Evolutionary conservation across 768 basidiomycete genomes (phyloP), one percentile per base, ranked within the genome.

Genomic region (Megacollybia marginata): DNA sequence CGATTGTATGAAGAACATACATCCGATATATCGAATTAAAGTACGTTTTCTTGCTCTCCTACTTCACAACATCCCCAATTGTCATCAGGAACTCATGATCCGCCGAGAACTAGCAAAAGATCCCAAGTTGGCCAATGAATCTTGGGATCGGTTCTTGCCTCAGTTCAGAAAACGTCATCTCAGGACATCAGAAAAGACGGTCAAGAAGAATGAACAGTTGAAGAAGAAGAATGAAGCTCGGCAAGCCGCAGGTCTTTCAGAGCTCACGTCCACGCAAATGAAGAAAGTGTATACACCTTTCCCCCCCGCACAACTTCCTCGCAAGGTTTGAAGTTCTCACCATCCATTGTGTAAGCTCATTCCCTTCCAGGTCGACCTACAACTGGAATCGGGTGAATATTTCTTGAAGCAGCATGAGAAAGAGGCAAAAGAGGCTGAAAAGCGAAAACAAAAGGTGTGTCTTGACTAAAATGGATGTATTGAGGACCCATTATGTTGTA

Each of bases 1-100:
- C 38, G 96, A 99, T 62, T 99, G 96, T 71, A 98, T 99, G 96
- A 93, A 87, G 70, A 99, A 99, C 63, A 88, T 98, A 48, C 96
- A 99, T 62, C 96, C 96, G 1, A 98, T 99, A 62, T 99, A 99
- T 64, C 85, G 93, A 58, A 99, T 99, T 68, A 99, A 99, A 69
- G 93, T 90, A 36, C 18, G 57, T 47, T 38, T 10, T 28, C 15
- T 10, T 47, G 48, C 28, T 52, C 52, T 55, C 48, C 23, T 34
- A 33, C 46, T 42, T 35, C 42, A 31, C 31, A 33, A 54, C 45
- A 48, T 46, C 15, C 18, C 28, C 10, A 8, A 13, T 8, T 20
- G 46, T 45, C 18, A 12, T 9, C 58, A 94, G 93, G 96, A 98
- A 69, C 77, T 99, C 28, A 99, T 99, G 96, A 93, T 99, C 58